A percentile compares a stretch with the other conserved stretches of the same genome.
Conservation (phyloP, 768 basidiomycete genomes). For the Mycena kentingensis region DNA sequence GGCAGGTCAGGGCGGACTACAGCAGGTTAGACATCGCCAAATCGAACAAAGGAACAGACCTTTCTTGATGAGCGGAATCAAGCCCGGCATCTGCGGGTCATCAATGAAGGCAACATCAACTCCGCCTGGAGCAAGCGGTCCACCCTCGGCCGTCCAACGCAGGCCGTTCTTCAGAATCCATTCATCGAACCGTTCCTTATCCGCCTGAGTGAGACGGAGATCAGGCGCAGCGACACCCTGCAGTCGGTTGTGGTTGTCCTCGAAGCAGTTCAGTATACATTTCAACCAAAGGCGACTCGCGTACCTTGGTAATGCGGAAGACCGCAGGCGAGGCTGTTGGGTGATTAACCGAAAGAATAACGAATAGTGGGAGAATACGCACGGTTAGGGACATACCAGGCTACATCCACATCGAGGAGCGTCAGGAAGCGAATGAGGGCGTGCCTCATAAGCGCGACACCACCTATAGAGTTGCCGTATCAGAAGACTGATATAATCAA, state of each 20-base stretch:
- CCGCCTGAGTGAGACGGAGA: conserved; percentile 74
- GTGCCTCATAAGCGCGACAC: conserved; percentile 97
- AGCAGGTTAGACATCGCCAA: not conserved
- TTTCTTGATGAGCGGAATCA: conserved; percentile 91
- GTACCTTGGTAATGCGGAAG: conserved; percentile 92
- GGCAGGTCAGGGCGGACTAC: conserved; percentile 75
- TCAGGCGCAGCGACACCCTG: conserved; percentile 87
- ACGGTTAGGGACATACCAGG: conserved; percentile 87
- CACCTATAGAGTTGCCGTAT: conserved; percentile 52
- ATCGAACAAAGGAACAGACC: not conserved
- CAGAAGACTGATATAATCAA: conserved; percentile 15
- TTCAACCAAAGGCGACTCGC: too few relatives aligned
- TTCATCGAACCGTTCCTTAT: conserved; percentile 75
- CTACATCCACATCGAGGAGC: conserved; percentile 73
- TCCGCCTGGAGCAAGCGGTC: conserved; percentile 79
- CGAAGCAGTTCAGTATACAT: too few relatives aligned
- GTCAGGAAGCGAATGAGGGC: conserved; percentile 86
- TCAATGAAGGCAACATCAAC: conserved; percentile 90
- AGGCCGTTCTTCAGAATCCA: conserved; percentile 92
- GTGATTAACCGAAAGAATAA: too few relatives aligned
- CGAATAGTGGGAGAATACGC: too few relatives aligned
- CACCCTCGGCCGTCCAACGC: conserved; percentile 84
- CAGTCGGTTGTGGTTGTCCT: conserved; percentile 93
- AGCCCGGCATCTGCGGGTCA: conserved; percentile 92
- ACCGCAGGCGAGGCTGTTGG: conserved; percentile 85